Percentiles rank a stretch among this genome's conserved stretches.
These are phyloP conservation scores for Ophiostoma tasmaniense DNA, from an alignment of 2,329 filamentous ascomycete species.

Conservation along the genomic window DNA sequence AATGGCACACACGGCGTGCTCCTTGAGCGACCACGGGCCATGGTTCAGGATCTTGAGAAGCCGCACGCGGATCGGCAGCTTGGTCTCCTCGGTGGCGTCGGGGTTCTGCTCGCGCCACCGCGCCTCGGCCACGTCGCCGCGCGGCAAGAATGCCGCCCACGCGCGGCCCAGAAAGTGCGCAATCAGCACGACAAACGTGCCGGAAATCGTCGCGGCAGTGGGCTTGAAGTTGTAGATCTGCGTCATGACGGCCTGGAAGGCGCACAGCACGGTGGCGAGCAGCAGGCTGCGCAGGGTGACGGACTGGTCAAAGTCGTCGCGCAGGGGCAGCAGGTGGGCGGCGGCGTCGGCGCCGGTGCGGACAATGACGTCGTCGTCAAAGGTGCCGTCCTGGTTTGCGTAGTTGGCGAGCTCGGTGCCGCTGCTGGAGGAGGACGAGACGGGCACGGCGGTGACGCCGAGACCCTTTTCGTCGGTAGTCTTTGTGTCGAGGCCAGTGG, in stretches of 20 bases:
- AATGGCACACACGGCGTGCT: constrained; percentile 46
- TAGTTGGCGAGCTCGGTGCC: constrained; percentile 16
- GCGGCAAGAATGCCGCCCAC: constrained; percentile 40
- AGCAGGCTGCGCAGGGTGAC: constrained; percentile 47
- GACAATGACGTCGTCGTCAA: constrained; percentile 36
- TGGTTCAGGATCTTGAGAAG: constrained; percentile 40
- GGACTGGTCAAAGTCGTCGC: constrained; percentile 44
- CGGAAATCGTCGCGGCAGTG: constrained; percentile 38
- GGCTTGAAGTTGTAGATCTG: constrained; percentile 44
- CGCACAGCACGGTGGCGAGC: constrained; percentile 40
- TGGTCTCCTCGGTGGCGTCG: constrained; percentile 31
- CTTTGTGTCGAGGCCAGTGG: background rate
- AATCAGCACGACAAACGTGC: constrained; percentile 50
- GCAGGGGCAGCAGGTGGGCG: constrained; percentile 38
- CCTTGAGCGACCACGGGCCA: constrained; percentile 46
- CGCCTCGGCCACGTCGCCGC: constrained; percentile 41
- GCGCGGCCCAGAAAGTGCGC: constrained; percentile 46
- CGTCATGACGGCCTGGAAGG: constrained; percentile 47
- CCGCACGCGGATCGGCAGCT: constrained; percentile 34
- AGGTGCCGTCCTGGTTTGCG: constrained; percentile 26
- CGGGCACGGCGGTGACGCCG: background rate
- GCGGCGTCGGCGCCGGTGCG: constrained; percentile 44
- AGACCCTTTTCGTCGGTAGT: background rate
- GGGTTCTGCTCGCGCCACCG: constrained; percentile 34
- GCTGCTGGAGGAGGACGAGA: background rate